phyloP scores from a whole-genome alignment of 192 early-diverging fungal species.

The Coemansia aciculifera region DNA sequence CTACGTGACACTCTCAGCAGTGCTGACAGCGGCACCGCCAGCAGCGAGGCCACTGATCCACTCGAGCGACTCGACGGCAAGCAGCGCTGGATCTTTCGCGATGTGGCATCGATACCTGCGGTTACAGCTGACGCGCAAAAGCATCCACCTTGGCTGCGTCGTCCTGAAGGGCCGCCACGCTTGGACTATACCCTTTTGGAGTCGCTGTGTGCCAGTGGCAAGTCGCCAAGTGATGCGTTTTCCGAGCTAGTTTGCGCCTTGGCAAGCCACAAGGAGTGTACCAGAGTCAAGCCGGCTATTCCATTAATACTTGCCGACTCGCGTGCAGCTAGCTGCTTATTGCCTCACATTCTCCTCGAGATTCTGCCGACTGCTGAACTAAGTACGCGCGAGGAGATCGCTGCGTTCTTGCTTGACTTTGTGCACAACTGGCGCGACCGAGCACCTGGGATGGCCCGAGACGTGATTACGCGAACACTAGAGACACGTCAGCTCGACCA shows the following conservation, averaged over 20 bases:
- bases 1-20: neutral
- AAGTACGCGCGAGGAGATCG: slow-evolving; percentile 22
- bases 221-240: slow-evolving; percentile 19
- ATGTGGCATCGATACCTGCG: slow-evolving; percentile 27
- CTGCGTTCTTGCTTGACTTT: slow-evolving; percentile 47
- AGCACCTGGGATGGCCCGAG: slow-evolving; percentile 33
- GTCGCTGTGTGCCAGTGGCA: slow-evolving; percentile 15
- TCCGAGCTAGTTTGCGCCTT: slow-evolving; percentile 37
- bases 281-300: slow-evolving; percentile 17
- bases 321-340: slow-evolving; percentile 25
- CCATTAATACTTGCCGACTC: slow-evolving; percentile 34
- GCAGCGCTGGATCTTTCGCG: slow-evolving; percentile 25
- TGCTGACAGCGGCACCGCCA: neutral
- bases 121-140: neutral
- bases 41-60: neutral
- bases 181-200: slow-evolving; percentile 33
- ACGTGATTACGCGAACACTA: slow-evolving; percentile 26
- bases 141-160: slow-evolving; percentile 14
- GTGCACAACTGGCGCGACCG: slow-evolving; percentile 44
- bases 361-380: slow-evolving; percentile 16
- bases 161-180: neutral
- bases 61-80: slow-evolving; percentile 18
- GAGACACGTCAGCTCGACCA: slow-evolving; percentile 32
- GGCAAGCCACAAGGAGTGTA: slow-evolving; percentile 21
- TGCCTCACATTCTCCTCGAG: slow-evolving; percentile 36